Base-by-base conservation (phyloP, 768 basidiomycete genomes). In the Gautieria morchelliformis region DNA sequence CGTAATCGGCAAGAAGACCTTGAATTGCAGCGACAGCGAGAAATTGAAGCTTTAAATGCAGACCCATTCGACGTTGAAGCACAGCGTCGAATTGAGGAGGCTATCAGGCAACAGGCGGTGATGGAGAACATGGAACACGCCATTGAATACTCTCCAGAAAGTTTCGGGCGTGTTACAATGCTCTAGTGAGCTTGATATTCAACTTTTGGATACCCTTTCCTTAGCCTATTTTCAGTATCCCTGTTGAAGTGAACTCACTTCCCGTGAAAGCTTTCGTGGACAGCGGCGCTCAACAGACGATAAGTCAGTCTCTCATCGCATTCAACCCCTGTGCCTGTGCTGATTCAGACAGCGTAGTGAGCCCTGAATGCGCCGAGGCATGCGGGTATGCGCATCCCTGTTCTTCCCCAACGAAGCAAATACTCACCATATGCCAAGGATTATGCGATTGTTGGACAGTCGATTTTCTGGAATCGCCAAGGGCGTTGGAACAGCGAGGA, bases 211-310 rank as follows among this genome's bases (percentile, higher is more conserved):
- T 37, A 17, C 2, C 12, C 51, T 57, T 39, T 39, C 27, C 56
- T 51, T 46, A 32, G 19, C 10, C n/a, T 41, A 6, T 14, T 9
- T 24, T 9, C 58, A 94, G 90, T 64, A 89, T 98, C 61, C 81
- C 85, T 24, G 84, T 93, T 0, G 96, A 97, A 65, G 92, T 99
- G 2, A 99, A 99, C 65, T 86, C 87, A 1, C 77, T 79, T 59
- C 87, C 87, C 4, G 83, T 98, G 39, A 94, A 92, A 69, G 96
- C 96, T 0, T 99, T 99, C 63, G 96, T 99, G 44, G 96, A 99
- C 68, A 96, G 93, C 62, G 96, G 95, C 42, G 96, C 96, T 11
- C 96, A 99, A 65, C 83, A 83, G 61, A 99, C 95, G 1, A 97
- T 97, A 73, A 97, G 94, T 94, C 64, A 64, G 86, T 73, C 12